Base-by-base conservation (phyloP, 2,329 filamentous ascomycete species). In the Juglanconis oblonga region DNA sequence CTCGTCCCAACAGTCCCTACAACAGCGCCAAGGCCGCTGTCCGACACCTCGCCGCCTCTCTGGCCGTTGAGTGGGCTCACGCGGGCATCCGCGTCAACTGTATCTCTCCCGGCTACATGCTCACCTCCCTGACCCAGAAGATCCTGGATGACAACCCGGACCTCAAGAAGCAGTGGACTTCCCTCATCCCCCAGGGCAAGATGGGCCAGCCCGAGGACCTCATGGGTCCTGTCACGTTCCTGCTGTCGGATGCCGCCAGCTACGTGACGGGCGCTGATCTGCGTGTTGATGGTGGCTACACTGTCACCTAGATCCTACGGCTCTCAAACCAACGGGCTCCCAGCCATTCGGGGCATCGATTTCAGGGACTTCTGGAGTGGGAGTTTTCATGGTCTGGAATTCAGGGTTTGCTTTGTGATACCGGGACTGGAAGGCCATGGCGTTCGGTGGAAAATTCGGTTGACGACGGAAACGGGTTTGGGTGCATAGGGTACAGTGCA, bases 91-190 rank as follows among this genome's bases (percentile, higher is more conserved):
- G 94, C 40, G 94, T 98, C 67, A 98, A 98, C 79, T 95, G 91
- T 76, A 95, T 98, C 73, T 92, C 89, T 35, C 94, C 94, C 0
- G 94, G 95, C 49, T 98, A 98, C 77, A 98, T 98, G 94, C 79
- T 97, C 66, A 97, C 94, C 14, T 90, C 92, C 61, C 78, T 97
- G 56, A 97, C 92, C 47, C 87, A 92, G 78, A 96, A 96, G 80
- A 97, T 98, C 67, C 85, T 98, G 32, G 90, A 95, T 65, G 92
- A 97, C 62, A 96, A 96, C 75, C 92, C 93, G 24, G 91, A 95
- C 57, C 85, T 98, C 44, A 90, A 92, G 75, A 83, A 88, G 71
- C 88, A 95, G 75, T 98, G 94, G 94, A 96, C 87, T 13, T 93
- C 90, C 1, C 82, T 96, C 57, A 98, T 97, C 63, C 95, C 95